A percentile compares a stretch with the other conserved stretches of the same genome.
Conservation (phyloP, 768 basidiomycete species). For the Boletus rubropictus region DNA sequence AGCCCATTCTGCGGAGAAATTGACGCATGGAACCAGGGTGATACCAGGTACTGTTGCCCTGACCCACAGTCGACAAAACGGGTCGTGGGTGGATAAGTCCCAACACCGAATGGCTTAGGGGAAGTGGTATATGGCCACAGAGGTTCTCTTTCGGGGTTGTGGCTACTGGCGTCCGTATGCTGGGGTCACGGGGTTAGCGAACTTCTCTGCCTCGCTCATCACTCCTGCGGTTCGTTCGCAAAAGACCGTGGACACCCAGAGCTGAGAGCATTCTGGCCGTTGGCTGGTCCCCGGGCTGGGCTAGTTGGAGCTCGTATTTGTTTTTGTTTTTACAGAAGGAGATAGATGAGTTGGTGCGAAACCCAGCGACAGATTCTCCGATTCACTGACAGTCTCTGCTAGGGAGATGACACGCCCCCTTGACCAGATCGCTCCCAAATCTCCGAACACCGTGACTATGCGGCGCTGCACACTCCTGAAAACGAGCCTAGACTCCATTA, state of each 20-base stretch:
- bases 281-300: not conserved
- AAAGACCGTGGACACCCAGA: slow-evolving; percentile 9
- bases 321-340: slow-evolving; percentile 15
- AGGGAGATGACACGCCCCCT: slow-evolving; percentile 1
- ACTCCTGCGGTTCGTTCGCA: slow-evolving; percentile 15
- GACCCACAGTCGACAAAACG: slow-evolving; percentile 5
- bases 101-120: slow-evolving; percentile 4
- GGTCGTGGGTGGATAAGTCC: not conserved
- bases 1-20: slow-evolving; percentile 1
- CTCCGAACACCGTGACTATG: not conserved
- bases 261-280: slow-evolving; percentile 1
- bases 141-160: slow-evolving; percentile 10
- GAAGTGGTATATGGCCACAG: slow-evolving; percentile 4
- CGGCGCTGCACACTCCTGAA: not conserved
- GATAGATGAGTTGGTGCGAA: slow-evolving; percentile 4
- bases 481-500: not conserved
- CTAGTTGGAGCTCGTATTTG: slow-evolving; percentile 12
- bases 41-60: slow-evolving; percentile 2
- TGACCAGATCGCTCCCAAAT: not conserved
- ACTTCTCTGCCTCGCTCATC: slow-evolving; percentile 20
- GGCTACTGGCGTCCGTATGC: slow-evolving; percentile 2
- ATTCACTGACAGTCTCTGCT: slow-evolving; percentile 8
- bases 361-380: slow-evolving; percentile 22
- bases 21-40: slow-evolving; percentile 1
- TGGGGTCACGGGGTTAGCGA: slow-evolving; percentile 16